phyloP scores from a whole-genome alignment of 148 eudicot species.

The Rhododendron griersonianum region DNA sequence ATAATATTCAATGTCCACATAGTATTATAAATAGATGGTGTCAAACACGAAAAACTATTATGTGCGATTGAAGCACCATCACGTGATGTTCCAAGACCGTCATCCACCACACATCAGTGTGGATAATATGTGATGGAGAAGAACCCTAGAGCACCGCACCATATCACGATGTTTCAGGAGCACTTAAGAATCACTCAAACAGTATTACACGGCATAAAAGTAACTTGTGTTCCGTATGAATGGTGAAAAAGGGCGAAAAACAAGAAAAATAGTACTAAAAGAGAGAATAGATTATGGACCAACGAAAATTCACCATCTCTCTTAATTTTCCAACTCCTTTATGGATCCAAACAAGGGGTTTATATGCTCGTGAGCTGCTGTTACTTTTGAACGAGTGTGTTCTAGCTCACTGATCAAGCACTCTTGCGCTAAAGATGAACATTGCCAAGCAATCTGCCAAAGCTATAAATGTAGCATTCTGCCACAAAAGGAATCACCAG shows the following conservation, averaged over 20 bases:
- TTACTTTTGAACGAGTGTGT: not conserved
- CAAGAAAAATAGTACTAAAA: not conserved
- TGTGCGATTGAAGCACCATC: not conserved
- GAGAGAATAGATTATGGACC: not conserved
- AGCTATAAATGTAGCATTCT: not conserved
- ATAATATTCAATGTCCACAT: not conserved
- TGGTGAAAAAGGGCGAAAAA: no score
- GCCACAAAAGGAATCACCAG: not conserved
- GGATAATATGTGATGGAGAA: not conserved
- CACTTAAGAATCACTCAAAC: not conserved
- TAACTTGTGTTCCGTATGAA: not conserved
- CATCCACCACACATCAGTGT: not conserved
- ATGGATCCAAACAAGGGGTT: no score
- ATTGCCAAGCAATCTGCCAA: not conserved
- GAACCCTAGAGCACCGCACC: not conserved
- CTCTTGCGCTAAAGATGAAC: not conserved
- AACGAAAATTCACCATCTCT: not conserved
- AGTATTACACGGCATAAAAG: not conserved
- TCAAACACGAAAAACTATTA: not conserved
- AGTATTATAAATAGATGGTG: not conserved
- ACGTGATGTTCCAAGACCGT: not conserved
- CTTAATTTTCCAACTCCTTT: not conserved
- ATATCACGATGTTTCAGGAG: not conserved
- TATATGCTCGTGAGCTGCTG: no score
- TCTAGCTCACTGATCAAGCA: not conserved